Conservation (phyloP, 225 moss, liverwort and hornwort genomes). For the Sphagnum contortum region DNA sequence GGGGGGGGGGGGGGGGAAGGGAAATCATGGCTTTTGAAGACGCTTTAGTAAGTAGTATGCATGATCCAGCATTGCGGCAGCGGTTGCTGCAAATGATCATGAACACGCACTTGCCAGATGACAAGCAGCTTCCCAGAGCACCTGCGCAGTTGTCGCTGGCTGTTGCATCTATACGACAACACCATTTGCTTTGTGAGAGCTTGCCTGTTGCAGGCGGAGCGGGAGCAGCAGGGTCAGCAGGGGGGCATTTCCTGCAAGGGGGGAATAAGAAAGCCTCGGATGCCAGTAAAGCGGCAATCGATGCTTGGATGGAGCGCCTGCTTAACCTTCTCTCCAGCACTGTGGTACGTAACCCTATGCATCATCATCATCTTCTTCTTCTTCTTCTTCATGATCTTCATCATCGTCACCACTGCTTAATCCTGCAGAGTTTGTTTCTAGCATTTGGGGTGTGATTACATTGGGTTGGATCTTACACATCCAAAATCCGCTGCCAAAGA, state of each 20-base stretch:
- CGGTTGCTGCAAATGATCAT: constrained; percentile 80
- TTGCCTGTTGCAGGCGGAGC: constrained; percentile 7
- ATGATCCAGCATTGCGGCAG: constrained; percentile 69
- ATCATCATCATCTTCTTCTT: too few relatives aligned
- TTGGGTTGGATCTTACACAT: too few relatives aligned
- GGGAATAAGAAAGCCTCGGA: constrained; percentile 49
- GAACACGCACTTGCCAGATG: constrained; percentile 83
- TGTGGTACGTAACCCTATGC: constrained; percentile 8
- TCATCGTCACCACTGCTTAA: too few relatives aligned
- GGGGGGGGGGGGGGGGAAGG: too few relatives aligned
- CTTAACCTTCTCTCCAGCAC: constrained; percentile 7
- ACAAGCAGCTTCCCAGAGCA: constrained; percentile 79
- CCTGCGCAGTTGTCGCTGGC: constrained; percentile 82
- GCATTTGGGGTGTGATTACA: too few relatives aligned
- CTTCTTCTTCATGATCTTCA: too few relatives aligned
- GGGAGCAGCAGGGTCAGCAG: constrained; percentile 25
- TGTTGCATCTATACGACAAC: constrained; percentile 80
- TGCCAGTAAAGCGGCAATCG: constrained; percentile 37
- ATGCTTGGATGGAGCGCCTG: constrained; percentile 22
- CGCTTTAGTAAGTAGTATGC: constrained; percentile 62
- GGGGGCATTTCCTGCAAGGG: constrained; percentile 47
- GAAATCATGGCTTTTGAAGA: constrained; percentile 73
- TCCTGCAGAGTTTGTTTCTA: too few relatives aligned
- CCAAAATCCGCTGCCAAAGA: too few relatives aligned
- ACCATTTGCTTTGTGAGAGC: constrained; percentile 79